A percentile compares a stretch with the other conserved stretches of the same genome.
Conservation (phyloP, 495 filamentous ascomycete genomes). For the Trichoderma erinaceum region DNA sequence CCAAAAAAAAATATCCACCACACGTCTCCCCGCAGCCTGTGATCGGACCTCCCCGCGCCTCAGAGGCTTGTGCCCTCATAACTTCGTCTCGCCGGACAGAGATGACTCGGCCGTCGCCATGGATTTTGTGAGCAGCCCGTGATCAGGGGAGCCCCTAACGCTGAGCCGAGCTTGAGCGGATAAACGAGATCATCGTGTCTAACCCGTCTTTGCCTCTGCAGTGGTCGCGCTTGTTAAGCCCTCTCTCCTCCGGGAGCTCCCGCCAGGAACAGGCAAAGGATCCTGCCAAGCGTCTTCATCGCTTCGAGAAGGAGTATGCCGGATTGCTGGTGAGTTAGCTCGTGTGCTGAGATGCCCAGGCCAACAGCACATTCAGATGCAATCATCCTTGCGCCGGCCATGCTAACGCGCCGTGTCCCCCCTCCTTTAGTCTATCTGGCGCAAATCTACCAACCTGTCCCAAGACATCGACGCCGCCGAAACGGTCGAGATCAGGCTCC, state of each 20-base stretch:
- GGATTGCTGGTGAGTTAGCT: slow-evolving; percentile 60
- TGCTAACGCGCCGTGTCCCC: slow-evolving; percentile 16
- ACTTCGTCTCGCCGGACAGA: neutral
- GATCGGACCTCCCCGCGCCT: slow-evolving; percentile 5
- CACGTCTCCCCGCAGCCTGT: neutral
- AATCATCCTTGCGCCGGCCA: slow-evolving; percentile 2
- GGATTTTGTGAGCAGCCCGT: slow-evolving; percentile 34
- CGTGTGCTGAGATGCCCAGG: slow-evolving; percentile 16
- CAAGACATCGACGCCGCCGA: slow-evolving; percentile 49
- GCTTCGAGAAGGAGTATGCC: slow-evolving; percentile 84
- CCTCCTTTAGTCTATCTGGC: slow-evolving; percentile 67
- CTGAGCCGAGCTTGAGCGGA: neutral
- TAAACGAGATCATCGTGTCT: slow-evolving; percentile 1
- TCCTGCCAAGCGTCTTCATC: slow-evolving; percentile 77
- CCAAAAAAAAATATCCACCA: slow-evolving; percentile 2
- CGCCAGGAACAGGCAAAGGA: slow-evolving; percentile 60
- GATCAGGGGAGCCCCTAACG: neutral
- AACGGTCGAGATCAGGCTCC: slow-evolving; percentile 45
- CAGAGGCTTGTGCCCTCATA: neutral
- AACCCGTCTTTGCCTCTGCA: slow-evolving; percentile 29
- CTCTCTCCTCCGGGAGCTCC: slow-evolving; percentile 50
- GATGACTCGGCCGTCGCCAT: slow-evolving; percentile 22
- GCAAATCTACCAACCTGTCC: slow-evolving; percentile 51
- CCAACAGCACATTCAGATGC: neutral
- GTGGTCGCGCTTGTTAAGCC: slow-evolving; percentile 85